Evolutionary conservation across 345 rosid genomes (phyloP).

Genomic region (thale cress (Arabidopsis thaliana)): TAIR10.1 NC_003070.9:25781501-25782000

Average conservation of each 20-base stretch:
- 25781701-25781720: too few species aligned
- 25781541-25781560: neutral
- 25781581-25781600: too few species aligned
- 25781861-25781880: neutral
- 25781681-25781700: neutral
- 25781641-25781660: neutral
- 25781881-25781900: neutral
- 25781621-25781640: neutral
- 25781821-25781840: neutral
- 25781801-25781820: neutral
- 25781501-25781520: neutral
- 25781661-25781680: neutral
- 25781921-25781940: constrained; percentile 34
- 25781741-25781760: too few species aligned
- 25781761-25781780: too few species aligned
- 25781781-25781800: neutral
- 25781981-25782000: constrained; percentile 24
- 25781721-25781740: neutral
- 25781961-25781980: constrained; percentile 42
- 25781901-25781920: constrained; percentile 23
- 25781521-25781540: neutral
- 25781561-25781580: neutral
- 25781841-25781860: too few species aligned
- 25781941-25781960: constrained; percentile 25
- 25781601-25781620: neutral